Conservation (phyloP, 108 stramenopile species). For the Craspedostauros australis region DNA sequence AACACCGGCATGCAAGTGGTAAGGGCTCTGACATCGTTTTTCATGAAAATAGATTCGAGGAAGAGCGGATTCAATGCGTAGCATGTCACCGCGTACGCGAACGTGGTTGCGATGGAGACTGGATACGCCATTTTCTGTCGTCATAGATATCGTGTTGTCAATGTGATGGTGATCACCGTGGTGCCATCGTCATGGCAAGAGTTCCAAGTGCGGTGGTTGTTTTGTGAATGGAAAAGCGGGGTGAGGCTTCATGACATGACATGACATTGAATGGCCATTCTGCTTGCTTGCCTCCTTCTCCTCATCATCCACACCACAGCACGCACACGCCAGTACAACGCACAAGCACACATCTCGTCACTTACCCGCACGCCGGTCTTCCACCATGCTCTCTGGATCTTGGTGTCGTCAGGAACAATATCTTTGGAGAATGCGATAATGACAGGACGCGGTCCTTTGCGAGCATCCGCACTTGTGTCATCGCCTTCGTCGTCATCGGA, state of each 20-base stretch:
- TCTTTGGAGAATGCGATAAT: slow-evolving; percentile 50
- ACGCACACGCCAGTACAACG: too few relatives aligned
- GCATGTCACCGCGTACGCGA: slow-evolving; percentile 44
- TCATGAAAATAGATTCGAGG: slow-evolving; percentile 54
- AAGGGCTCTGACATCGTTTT: slow-evolving; percentile 29
- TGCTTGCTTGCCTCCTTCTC: too few relatives aligned
- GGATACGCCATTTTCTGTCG: slow-evolving; percentile 31
- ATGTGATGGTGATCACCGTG: too few relatives aligned
- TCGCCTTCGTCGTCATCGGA: background rate
- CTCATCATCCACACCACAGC: too few relatives aligned
- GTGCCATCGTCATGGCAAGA: too few relatives aligned
- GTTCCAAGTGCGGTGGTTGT: too few relatives aligned
- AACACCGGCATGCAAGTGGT: slow-evolving; percentile 47
- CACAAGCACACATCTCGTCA: too few relatives aligned
- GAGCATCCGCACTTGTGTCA: background rate
- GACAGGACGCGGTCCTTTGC: slow-evolving; percentile 37
- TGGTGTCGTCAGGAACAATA: slow-evolving; percentile 44
- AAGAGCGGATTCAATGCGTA: slow-evolving; percentile 65
- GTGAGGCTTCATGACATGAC: too few relatives aligned
- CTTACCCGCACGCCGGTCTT: too few relatives aligned
- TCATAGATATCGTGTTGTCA: too few relatives aligned
- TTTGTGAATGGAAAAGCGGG: too few relatives aligned
- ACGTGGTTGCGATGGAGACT: slow-evolving; percentile 37
- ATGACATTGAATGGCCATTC: too few relatives aligned
- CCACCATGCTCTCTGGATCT: slow-evolving; percentile 20